phyloP scores from a whole-genome alignment of 371 early-diverging fungal genomes.

The Mucor plumbeus region DNA sequence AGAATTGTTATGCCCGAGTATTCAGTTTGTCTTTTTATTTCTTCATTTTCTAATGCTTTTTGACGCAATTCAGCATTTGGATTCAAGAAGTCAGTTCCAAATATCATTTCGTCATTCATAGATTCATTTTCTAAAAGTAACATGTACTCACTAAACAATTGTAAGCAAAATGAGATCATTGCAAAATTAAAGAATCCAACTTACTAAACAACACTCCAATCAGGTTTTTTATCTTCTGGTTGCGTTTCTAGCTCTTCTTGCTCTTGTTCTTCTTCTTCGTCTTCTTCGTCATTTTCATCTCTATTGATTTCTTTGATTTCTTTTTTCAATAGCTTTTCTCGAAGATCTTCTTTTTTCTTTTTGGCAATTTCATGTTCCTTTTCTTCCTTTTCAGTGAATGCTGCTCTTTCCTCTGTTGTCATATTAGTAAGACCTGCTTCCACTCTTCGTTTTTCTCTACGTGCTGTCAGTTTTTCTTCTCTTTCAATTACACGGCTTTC shows the following conservation, averaged over 20 bases:
- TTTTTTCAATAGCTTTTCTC: neutral
- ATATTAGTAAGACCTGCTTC: constrained; percentile 38
- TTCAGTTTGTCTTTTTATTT: constrained; percentile 33
- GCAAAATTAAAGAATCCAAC: neutral
- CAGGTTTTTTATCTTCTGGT: constrained; percentile 10
- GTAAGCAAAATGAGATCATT: neutral
- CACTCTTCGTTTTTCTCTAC: constrained; percentile 21
- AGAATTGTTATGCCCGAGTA: constrained; percentile 25
- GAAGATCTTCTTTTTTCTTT: neutral
- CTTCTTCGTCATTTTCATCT: too few species aligned
- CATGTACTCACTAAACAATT: constrained; percentile 37
- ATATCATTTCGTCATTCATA: constrained; percentile 17
- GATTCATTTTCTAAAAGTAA: constrained; percentile 30
- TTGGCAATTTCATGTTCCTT: constrained; percentile 8
- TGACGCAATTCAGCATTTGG: constrained; percentile 33
- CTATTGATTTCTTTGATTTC: too few species aligned
- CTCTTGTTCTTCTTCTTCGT: too few species aligned
- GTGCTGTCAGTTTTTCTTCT: constrained; percentile 20
- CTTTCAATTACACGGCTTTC: constrained; percentile 25
- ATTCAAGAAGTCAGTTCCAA: constrained; percentile 23
- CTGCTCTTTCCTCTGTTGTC: constrained; percentile 49
- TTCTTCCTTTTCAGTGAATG: constrained; percentile 21
- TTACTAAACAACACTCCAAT: constrained; percentile 27
- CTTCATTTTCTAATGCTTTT: constrained; percentile 26
- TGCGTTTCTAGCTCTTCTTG: neutral